Base-by-base conservation (phyloP, 352 stramenopile species). In the Pythium diclinum region DNA sequence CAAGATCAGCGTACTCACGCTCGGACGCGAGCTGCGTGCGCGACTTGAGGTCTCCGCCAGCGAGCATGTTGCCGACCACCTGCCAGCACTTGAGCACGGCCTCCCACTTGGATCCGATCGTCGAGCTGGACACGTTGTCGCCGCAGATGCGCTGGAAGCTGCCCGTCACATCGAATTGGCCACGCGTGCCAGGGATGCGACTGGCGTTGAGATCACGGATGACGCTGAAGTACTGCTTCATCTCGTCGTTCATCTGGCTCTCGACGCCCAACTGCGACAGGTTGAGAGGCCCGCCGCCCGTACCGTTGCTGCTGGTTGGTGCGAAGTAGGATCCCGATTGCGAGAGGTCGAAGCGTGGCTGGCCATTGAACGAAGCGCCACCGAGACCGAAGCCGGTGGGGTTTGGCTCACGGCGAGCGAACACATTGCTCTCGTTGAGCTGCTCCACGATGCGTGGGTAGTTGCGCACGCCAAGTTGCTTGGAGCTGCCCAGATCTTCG, bases 51-150 rank as follows among this genome's bases (percentile, higher is more conserved):
- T 90, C 77, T 25, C 84, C 83, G 51, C 81, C 78, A 2, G 61
- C 73, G 49, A 93, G 56, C 65, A 93, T 87, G 44, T 83, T 71
- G 36, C 77, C 77, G 21, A 95, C 69, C 14, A 95, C 68, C 62
- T 93, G 79, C 86, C 86, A 95, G 75, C 83, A 91, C 73, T 92
- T 92, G 51, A 89, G 73, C 44, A 85, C 78, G 1, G 79, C 75
- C 58, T 92, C 83, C 78, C 79, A 87, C 64, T 90, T 92, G 40
- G 84, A 85, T 23, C 80, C 83, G 17, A 75, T 76, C 25, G 76
- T 76, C 5, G 78, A 77, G n/a, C 75, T 52, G 32, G 77, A 88
- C 59, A 88, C 81, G 56, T 89, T 87, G 16, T 73, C 67, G 1
- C 66, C 63, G 47, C 80, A 87, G 28, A 81, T 61, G 23, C 72